A percentile compares a stretch with the other conserved stretches of the same genome.
phyloP scores from a whole-genome alignment of 192 early-diverging fungal genomes.

The Chytriomyces sp. region DNA sequence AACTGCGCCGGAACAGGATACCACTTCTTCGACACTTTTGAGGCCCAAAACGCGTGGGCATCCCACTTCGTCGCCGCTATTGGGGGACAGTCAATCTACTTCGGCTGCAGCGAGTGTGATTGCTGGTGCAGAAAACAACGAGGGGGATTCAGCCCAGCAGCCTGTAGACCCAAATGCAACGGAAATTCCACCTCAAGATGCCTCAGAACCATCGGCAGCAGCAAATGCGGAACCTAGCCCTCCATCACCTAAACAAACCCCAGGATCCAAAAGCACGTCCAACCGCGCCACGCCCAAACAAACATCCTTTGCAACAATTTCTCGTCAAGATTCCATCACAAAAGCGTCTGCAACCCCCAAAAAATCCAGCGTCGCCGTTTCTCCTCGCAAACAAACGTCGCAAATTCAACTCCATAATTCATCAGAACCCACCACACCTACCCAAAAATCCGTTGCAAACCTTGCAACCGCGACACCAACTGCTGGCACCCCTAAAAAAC shows the following conservation, averaged over 20 bases:
- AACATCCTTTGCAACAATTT: neutral
- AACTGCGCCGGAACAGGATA: slow-evolving; percentile 14
- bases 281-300: neutral
- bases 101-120: neutral
- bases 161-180: neutral
- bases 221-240: neutral
- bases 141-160: neutral
- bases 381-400: neutral
- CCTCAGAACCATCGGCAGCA: too few species aligned
- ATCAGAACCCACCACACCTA: too few species aligned
- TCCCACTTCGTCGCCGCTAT: slow-evolving; percentile 17
- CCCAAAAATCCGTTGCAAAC: too few species aligned
- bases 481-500: too few species aligned
- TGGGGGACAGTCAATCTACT: neutral
- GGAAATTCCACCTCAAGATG: neutral
- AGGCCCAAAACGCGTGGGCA: slow-evolving; percentile 20
- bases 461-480: too few species aligned
- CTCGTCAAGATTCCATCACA: neutral
- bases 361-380: neutral
- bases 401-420: too few species aligned
- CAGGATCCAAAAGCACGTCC: neutral
- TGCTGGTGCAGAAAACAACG: neutral
- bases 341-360: neutral
- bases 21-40: neutral
- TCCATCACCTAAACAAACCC: neutral